A percentile compares a stretch with the other conserved stretches of the same genome.
These are phyloP conservation scores for Solanum virginianum DNA, from an alignment of 257 asterid species.

Conservation along the genomic window DNA sequence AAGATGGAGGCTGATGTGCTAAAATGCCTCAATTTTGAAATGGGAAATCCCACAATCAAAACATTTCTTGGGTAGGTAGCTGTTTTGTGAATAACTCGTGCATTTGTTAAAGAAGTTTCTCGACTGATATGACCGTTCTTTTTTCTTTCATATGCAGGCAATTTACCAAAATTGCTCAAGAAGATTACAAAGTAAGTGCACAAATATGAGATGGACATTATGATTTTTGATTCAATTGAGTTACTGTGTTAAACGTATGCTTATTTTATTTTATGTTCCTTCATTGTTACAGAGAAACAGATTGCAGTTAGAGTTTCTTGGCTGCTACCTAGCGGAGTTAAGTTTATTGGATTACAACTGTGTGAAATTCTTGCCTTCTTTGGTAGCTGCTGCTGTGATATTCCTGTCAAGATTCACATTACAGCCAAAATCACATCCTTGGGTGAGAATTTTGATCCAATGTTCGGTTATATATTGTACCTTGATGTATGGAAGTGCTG, in stretches of 20 bases:
- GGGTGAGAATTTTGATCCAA: conserved; percentile 33
- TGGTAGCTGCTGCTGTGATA: conserved; percentile 68
- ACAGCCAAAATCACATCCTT: conserved; percentile 48
- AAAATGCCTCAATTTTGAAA: conserved; percentile 53
- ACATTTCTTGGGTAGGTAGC: conserved; percentile 36
- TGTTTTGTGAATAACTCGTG: not conserved
- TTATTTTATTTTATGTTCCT: not conserved
- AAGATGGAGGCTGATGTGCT: conserved; percentile 85
- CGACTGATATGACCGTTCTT: not conserved
- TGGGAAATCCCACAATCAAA: conserved; percentile 75
- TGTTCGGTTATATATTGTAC: not conserved
- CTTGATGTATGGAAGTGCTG: not conserved
- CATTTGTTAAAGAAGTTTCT: not conserved
- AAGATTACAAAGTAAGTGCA: conserved; percentile 35
- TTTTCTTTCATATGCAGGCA: conserved; percentile 8
- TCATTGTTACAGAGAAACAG: conserved; percentile 22
- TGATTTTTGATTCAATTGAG: not conserved
- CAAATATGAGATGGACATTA: not conserved
- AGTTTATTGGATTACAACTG: conserved; percentile 73
- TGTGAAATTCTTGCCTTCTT: conserved; percentile 65
- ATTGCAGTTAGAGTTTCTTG: conserved; percentile 64
- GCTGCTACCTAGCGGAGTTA: conserved; percentile 66
- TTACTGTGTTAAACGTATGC: not conserved
- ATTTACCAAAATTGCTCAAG: conserved; percentile 37
- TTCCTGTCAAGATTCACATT: conserved; percentile 66